Evolutionary conservation across 2,329 filamentous ascomycete genomes (phyloP), one percentile per base, ranked within the genome.

Genomic region (Ophiostoma sp.): DNA sequence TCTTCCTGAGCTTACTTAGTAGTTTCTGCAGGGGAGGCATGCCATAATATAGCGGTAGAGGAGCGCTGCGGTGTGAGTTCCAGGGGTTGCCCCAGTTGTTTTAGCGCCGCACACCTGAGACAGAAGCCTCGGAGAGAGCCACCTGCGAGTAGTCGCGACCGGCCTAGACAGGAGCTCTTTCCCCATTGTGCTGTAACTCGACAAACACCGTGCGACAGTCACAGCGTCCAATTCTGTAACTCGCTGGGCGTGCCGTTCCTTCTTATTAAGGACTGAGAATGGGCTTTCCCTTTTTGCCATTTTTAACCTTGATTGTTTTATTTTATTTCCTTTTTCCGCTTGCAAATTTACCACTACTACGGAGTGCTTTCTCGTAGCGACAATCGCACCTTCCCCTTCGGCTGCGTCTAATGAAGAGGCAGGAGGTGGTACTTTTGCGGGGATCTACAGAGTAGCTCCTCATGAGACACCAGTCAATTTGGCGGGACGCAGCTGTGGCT

Each of bases 21-120:
- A 31, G 27, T 31, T 62, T 17, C 27, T 33, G 27, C 57, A 62
- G 57, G 57, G 27, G 11, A 62, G 57, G 15, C 57, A 33, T 27
- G 57, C 57, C 57, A 62, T 62, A 48, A 67, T 65, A 68, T 35
- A 66, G 68, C 41, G 23, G 23, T 33, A 20, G 52, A 66, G 44
- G 41, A 52, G 68, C 60, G 52, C 60, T 67, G 36, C 52, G 52
- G 36, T 54, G 27, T 62, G 23, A 44, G 44, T 60, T 70, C 66
- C 57, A 68, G 67, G 67, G 69, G 66, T 20, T 62, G 68, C 35
- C 44, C 67, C 41, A 31, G 31, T 60, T 57, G 67, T 36, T 68
- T 69, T 71, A 69, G 70, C 64, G 70, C 35, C 67, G 36, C 48
- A 60, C n/a, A 66, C 48, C 57, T 68, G 70, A 71, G 70, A 71